These are phyloP conservation scores for Phytophthora sansomeana DNA, from an alignment of 352 stramenopile species.

Conservation along the genomic window DNA sequence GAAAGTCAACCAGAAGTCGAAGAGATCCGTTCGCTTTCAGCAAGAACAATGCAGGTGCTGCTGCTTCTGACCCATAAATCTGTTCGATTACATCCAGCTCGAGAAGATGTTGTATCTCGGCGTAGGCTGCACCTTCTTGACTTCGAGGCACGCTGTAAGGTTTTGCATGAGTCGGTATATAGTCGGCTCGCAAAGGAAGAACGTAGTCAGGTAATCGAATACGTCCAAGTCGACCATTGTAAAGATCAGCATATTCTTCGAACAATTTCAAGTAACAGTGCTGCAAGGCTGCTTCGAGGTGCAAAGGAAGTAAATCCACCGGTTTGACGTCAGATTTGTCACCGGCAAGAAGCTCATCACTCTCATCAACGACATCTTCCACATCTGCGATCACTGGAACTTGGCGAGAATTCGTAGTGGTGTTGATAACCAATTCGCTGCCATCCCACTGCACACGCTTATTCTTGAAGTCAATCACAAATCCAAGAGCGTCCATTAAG, in stretches of 20 bases:
- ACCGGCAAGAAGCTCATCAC: neutral
- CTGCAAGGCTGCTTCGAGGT: slow-evolving; percentile 1
- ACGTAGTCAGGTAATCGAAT: slow-evolving; percentile 9
- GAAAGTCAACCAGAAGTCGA: slow-evolving; percentile 9
- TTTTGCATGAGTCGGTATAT: neutral
- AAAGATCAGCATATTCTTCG: slow-evolving; percentile 5
- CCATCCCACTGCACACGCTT: slow-evolving; percentile 8
- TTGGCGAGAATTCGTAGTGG: neutral
- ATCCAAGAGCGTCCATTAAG: slow-evolving; percentile 1
- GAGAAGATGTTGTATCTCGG: neutral
- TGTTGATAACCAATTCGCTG: neutral
- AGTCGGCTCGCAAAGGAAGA: neutral
- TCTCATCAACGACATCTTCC: neutral
- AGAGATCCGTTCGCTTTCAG: neutral
- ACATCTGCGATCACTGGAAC: neutral
- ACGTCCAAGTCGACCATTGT: neutral
- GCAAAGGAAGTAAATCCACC: neutral
- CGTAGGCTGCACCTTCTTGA: neutral
- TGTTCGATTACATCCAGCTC: slow-evolving; percentile 6
- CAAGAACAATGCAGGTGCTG: slow-evolving; percentile 10
- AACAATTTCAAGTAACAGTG: slow-evolving; percentile 18
- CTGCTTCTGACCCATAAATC: slow-evolving; percentile 11
- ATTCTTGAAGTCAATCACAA: slow-evolving; percentile 14
- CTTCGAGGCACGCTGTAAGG: neutral
- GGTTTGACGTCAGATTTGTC: neutral